Base-by-base conservation (phyloP, 352 stramenopile species). In the Globisporangium emineosum region DNA sequence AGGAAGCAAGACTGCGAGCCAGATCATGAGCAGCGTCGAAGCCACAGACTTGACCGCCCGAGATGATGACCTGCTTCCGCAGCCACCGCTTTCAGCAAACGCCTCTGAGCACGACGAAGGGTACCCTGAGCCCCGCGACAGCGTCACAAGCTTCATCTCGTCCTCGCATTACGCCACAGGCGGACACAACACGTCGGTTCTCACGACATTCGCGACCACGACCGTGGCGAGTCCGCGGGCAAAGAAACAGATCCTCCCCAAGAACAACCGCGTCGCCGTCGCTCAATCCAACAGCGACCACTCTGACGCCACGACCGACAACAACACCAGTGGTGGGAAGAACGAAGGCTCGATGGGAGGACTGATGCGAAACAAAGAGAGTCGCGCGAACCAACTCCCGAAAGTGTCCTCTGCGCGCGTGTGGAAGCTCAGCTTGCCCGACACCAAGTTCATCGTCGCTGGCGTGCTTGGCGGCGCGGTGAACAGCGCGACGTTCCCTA, bases 391-490 rank as follows among this genome's bases (percentile, higher is more conserved):
- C 2, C 50, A 37, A 1, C 7, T 19, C 5, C 40, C 35, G 35
- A 7, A 62, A 35, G 55, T 64, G 17, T 12, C 49, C 1, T 29
- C 50, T n/a, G 57, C 60, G 21, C 73, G 77, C 15, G 66, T 89
- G 12, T 89, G 79, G 79, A 72, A 72, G 13, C 63, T 87, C 67
- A 77, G 68, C 1, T 27, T 65, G 13, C 66, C 64, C 0, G 78
- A 89, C 42, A 75, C 61, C 66, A 81, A 72, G 30, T 81, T 79
- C 33, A 54, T 86, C 30, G 42, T 68, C 0, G 40, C 85, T 3
- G 79, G 79, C 32, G 59, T 61, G 5, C 7, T 83, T 12, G 71
- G 68, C 7, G 66, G 68, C 0, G 29, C 83, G 5, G 29, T 89
- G 17, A 82, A 80, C 27, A 72, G 60, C 2, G 69, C 73, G 0